Evolutionary conservation across 2,329 filamentous ascomycete genomes (phyloP).

Genomic region (Ceratocystis huliohia): DNA sequence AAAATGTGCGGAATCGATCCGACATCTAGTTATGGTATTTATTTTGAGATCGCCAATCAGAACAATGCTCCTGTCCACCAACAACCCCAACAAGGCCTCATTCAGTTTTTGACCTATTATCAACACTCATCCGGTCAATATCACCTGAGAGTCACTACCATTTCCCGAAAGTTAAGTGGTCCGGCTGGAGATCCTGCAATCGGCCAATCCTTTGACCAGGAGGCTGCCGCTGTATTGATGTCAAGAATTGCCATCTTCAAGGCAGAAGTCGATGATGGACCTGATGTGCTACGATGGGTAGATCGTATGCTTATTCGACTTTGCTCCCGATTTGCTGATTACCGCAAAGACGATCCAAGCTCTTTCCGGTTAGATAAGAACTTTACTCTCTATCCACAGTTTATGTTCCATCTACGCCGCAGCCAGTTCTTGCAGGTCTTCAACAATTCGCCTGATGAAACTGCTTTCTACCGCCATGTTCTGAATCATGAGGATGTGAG

Average conservation of each 20-base stretch:
- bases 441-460: conserved; percentile 98
- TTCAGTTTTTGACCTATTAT: conserved; percentile 98
- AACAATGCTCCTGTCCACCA: conserved; percentile 75
- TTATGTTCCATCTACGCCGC: conserved; percentile 97
- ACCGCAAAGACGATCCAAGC: conserved; percentile 92
- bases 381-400: conserved; percentile 96
- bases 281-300: conserved; percentile 96
- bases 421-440: conserved; percentile 98
- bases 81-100: conserved; percentile 80
- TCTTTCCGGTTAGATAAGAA: conserved; percentile 98
- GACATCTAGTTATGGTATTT: conserved; percentile 83
- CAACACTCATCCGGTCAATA: conserved; percentile 95
- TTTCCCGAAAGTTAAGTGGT: conserved; percentile 80
- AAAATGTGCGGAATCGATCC: conserved; percentile 99
- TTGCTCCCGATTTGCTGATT: conserved; percentile 93
- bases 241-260: conserved; percentile 99
- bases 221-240: conserved; percentile 95
- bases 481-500: conserved; percentile 94
- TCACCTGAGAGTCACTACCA: conserved; percentile 88
- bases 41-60: conserved; percentile 95
- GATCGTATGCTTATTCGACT: conserved; percentile 96
- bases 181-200: conserved; percentile 90
- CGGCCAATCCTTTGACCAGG: conserved; percentile 94
- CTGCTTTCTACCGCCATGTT: conserved; percentile 95
- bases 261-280: conserved; percentile 93